Conservation (phyloP, 2,329 filamentous ascomycete genomes). For the Alternaria ventricosa region DNA sequence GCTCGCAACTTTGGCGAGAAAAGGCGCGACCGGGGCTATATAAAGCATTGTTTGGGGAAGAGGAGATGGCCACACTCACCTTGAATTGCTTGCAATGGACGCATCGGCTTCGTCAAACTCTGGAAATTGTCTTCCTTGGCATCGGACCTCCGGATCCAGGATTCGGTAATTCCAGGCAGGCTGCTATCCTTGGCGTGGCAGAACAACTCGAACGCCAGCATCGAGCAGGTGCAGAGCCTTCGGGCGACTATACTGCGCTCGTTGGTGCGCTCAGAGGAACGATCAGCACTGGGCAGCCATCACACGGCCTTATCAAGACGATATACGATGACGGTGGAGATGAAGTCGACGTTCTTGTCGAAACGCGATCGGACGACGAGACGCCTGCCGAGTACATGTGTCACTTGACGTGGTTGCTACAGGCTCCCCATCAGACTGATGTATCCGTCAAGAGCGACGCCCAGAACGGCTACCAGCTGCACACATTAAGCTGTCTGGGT, state of each 20-base stretch:
- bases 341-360: constrained; percentile 53
- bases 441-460: constrained; percentile 1
- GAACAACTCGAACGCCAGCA: constrained; percentile 18
- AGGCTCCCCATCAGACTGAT: constrained; percentile 6
- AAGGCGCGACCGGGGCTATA: constrained; percentile 8
- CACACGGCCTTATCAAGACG: constrained; percentile 11
- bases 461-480: constrained; percentile 13
- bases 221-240: constrained; percentile 11
- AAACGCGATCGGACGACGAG: constrained; percentile 74
- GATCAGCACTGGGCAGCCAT: neutral
- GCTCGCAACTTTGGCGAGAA: constrained; percentile 17
- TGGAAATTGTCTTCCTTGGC: constrained; percentile 17
- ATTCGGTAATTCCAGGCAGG: constrained; percentile 9
- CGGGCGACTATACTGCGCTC: constrained; percentile 12
- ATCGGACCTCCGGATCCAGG: constrained; percentile 13
- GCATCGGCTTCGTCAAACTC: constrained; percentile 15
- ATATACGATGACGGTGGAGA: constrained; percentile 17
- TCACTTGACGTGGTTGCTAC: constrained; percentile 22
- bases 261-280: constrained; percentile 11
- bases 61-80: constrained; percentile 14
- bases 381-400: constrained; percentile 16
- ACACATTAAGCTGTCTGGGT: constrained; percentile 18
- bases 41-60: constrained; percentile 10
- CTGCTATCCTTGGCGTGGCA: constrained; percentile 14
- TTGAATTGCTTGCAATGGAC: constrained; percentile 8